Evolutionary conservation across 2,329 filamentous ascomycete genomes (phyloP).

Genomic region (Daldinia eschscholtzii): DNA sequence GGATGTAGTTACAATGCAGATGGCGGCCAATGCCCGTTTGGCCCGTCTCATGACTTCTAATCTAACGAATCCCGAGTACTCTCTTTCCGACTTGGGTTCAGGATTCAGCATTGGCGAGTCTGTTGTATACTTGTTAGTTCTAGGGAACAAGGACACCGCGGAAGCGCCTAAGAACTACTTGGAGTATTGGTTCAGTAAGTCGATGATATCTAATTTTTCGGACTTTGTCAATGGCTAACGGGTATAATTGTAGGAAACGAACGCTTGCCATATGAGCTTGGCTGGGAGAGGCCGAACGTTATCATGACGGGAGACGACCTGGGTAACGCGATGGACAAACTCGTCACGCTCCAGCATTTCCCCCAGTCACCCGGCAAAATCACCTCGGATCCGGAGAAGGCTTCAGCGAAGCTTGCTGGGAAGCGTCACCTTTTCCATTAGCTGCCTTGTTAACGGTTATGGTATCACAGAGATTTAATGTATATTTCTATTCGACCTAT

Average conservation of each 20-base stretch:
- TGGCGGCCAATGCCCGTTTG: slow-evolving; percentile 36
- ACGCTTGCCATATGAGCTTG: slow-evolving; percentile 34
- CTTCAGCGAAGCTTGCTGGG: too few species aligned
- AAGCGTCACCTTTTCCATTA: too few species aligned
- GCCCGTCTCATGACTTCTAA: slow-evolving; percentile 39
- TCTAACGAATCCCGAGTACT: slow-evolving; percentile 41
- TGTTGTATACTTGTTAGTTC: slow-evolving; percentile 34
- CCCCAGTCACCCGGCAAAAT: slow-evolving; percentile 31
- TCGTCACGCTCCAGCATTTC: slow-evolving; percentile 21
- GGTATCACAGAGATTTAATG: too few species aligned
- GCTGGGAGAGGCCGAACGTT: slow-evolving; percentile 19
- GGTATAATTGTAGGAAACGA: slow-evolving; percentile 22
- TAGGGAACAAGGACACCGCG: slow-evolving; percentile 30
- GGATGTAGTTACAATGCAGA: slow-evolving; percentile 36
- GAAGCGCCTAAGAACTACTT: slow-evolving; percentile 36
- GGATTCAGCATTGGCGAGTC: slow-evolving; percentile 37
- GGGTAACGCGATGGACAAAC: neutral
- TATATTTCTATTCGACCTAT: too few species aligned
- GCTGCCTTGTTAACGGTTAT: too few species aligned
- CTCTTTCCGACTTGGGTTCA: slow-evolving; percentile 32
- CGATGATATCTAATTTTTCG: neutral
- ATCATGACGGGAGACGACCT: slow-evolving; percentile 20
- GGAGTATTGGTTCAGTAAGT: slow-evolving; percentile 41
- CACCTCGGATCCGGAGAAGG: too few species aligned
- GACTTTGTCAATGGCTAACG: slow-evolving; percentile 9